A percentile compares a stretch with the other conserved stretches of the same genome.
These are phyloP conservation scores for Globisporangium splendens DNA, from an alignment of 352 stramenopile genomes.

Conservation along the genomic window DNA sequence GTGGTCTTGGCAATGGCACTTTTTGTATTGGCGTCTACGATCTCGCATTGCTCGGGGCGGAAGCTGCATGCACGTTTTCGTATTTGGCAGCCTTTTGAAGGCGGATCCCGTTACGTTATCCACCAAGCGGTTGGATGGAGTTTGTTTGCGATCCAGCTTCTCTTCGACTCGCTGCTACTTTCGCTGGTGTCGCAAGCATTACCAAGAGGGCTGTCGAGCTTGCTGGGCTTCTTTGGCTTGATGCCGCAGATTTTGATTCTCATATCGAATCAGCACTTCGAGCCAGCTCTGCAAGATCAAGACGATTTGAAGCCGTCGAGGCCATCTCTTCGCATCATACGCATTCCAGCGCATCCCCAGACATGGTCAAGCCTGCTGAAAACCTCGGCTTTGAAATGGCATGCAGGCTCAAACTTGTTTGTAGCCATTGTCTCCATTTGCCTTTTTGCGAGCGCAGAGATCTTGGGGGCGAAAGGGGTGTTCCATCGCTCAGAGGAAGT, in stretches of 20 bases:
- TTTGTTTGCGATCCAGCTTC: conserved; percentile 38
- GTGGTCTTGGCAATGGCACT: conserved; percentile 25
- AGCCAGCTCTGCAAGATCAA: conserved; percentile 2
- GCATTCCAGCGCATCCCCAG: background rate
- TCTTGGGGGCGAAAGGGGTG: conserved; percentile 16
- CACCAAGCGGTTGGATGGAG: conserved; percentile 55
- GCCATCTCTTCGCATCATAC: too few relatives aligned
- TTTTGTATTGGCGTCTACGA: conserved; percentile 25
- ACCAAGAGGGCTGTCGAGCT: conserved; percentile 24
- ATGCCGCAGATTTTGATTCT: conserved; percentile 34
- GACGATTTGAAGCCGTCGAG: too few relatives aligned
- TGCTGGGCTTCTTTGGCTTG: conserved; percentile 28
- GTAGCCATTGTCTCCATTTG: conserved; percentile 23
- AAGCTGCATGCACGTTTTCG: conserved; percentile 25
- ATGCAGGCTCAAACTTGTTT: conserved; percentile 24
- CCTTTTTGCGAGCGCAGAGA: conserved; percentile 34
- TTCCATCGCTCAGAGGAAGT: conserved; percentile 36
- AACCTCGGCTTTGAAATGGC: conserved; percentile 23
- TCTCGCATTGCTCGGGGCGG: conserved; percentile 30
- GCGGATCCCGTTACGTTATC: conserved; percentile 37
- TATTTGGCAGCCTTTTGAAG: conserved; percentile 50
- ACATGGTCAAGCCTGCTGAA: conserved; percentile 21
- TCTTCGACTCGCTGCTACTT: conserved; percentile 46
- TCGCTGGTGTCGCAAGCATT: conserved; percentile 22
- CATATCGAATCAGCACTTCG: conserved; percentile 37